phyloP scores from a whole-genome alignment of 164 flowering plant genomes.

The Taxillus chinensis region DNA sequence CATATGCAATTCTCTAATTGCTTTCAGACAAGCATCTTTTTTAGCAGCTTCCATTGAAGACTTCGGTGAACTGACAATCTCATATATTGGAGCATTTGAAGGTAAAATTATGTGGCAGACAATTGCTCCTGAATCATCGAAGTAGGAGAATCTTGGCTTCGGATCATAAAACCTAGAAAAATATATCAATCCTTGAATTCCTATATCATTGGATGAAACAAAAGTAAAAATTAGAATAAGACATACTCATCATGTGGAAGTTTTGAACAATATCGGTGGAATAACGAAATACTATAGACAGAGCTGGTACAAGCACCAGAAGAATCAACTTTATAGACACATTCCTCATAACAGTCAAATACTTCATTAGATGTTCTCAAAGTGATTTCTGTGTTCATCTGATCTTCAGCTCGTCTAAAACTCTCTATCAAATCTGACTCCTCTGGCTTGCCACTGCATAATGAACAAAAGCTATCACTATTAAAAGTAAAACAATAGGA shows the following conservation, averaged over 20 bases:
- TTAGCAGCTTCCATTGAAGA: not conserved
- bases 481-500: not conserved
- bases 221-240: not conserved
- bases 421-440: not conserved
- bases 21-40: constrained; percentile 4
- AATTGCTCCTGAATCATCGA: not conserved
- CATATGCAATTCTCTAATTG: not conserved
- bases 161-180: constrained; percentile 1
- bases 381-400: not conserved
- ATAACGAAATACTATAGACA: not conserved
- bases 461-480: not conserved
- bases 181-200: not conserved
- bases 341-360: not conserved
- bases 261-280: constrained; percentile 1
- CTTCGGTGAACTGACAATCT: not conserved
- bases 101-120: constrained; percentile 1
- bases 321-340: constrained; percentile 1
- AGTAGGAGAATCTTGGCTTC: constrained; percentile 1
- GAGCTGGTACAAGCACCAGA: not conserved
- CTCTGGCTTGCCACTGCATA: not conserved
- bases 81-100: constrained; percentile 3
- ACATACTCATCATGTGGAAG: constrained; percentile 4
- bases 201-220: not conserved
- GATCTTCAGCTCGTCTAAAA: not conserved
- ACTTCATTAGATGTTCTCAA: not conserved